Conservation (phyloP, 768 basidiomycete genomes). For the Tricholoma flavovirens region DNA sequence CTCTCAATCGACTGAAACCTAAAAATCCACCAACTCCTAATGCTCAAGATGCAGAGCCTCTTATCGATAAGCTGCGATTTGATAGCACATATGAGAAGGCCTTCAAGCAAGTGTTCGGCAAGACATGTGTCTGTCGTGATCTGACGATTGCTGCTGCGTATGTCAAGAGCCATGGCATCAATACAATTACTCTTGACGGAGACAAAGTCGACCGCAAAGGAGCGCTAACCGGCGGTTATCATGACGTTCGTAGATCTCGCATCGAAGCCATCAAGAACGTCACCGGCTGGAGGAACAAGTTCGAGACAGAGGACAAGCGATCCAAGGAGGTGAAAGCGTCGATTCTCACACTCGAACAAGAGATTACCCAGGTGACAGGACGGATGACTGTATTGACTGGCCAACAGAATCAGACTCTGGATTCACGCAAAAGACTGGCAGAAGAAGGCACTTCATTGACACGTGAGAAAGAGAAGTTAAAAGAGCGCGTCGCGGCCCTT, state of each 20-base stretch:
- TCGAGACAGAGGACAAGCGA: constrained; percentile 56
- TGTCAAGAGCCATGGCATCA: constrained; percentile 90
- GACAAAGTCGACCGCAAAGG: constrained; percentile 98
- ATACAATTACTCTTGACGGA: constrained; percentile 95
- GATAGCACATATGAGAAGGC: constrained; percentile 70
- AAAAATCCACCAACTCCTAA: constrained; percentile 60
- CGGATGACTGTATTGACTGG: constrained; percentile 63
- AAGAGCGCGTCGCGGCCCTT: constrained; percentile 52
- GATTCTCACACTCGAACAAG: constrained; percentile 74
- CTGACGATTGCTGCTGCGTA: constrained; percentile 90
- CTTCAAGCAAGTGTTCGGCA: constrained; percentile 95
- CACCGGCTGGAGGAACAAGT: constrained; percentile 68
- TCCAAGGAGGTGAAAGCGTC: constrained; percentile 70
- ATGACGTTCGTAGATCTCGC: constrained; percentile 85
- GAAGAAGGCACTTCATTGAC: constrained; percentile 55
- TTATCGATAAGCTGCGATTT: constrained; percentile 78
- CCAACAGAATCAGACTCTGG: constrained; percentile 65
- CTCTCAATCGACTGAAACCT: constrained; percentile 88
- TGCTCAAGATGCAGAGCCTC: constrained; percentile 73
- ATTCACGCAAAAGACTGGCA: constrained; percentile 59
- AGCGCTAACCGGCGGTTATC: constrained; percentile 91
- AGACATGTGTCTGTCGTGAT: constrained; percentile 93
- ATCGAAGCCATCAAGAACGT: constrained; percentile 82
- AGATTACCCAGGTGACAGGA: constrained; percentile 73
- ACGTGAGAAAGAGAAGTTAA: constrained; percentile 66